phyloP scores from a whole-genome alignment of 1,284 basidiomycete genomes.

The Meripilus lineatus region DNA sequence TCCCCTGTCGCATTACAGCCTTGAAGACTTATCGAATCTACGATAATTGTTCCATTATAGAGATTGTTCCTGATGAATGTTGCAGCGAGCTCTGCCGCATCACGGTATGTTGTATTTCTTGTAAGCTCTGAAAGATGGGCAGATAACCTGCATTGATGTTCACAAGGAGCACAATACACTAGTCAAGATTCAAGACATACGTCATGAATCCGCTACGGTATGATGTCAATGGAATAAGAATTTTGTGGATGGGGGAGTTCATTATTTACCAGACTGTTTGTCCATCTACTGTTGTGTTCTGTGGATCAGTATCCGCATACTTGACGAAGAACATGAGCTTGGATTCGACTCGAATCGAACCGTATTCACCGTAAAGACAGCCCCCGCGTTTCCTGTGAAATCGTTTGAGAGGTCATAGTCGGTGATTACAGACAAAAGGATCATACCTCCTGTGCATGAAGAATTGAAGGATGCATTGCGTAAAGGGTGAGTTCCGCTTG shows the following conservation, averaged over 20 bases:
- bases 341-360: neutral
- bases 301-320: neutral
- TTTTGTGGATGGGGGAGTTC: neutral
- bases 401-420: neutral
- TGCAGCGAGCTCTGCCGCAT: neutral
- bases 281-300: neutral
- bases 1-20: neutral
- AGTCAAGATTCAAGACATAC: neutral
- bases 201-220: neutral
- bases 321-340: neutral
- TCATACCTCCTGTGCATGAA: neutral
- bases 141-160: neutral
- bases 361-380: neutral
- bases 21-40: neutral
- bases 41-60: neutral
- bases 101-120: neutral
- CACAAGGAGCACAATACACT: neutral
- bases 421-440: neutral
- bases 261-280: constrained; percentile 1
- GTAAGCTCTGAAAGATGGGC: neutral
- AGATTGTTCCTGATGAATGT: neutral
- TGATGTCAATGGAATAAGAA: neutral
- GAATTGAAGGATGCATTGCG: too few relatives aligned
- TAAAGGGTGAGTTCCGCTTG: neutral
- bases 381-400: neutral